A percentile compares a stretch with the other conserved stretches of the same genome.
Evolutionary conservation across 1,284 basidiomycete genomes (phyloP).

Genomic region (Ganoderma multipileum): DNA sequence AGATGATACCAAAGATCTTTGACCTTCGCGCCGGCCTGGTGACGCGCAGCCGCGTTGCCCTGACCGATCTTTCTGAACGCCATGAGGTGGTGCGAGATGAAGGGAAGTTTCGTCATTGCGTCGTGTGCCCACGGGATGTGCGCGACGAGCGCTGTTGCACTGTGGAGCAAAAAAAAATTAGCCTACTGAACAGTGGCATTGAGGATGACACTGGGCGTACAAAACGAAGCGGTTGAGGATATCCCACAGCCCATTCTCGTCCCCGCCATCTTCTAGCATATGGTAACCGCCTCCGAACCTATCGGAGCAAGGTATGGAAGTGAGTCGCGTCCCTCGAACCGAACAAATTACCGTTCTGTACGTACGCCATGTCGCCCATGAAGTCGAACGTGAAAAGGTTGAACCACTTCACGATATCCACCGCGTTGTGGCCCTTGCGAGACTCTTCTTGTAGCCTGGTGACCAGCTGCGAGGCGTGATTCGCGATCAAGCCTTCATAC

Average conservation of each 20-base stretch:
- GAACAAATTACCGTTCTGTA: fast-evolving
- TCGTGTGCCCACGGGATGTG: background rate
- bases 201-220: background rate
- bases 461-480: background rate
- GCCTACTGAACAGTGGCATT: too few relatives aligned
- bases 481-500: background rate
- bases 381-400: background rate
- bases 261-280: background rate
- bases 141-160: background rate
- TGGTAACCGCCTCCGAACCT: background rate
- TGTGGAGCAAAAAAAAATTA: background rate
- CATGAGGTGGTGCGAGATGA: background rate
- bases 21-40: background rate
- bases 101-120: background rate
- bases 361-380: slow-evolving; percentile 1
- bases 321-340: background rate
- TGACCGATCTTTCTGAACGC: background rate
- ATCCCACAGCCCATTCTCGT: background rate
- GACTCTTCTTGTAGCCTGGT: background rate
- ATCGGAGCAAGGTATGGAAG: background rate
- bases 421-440: background rate
- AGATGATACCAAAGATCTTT: slow-evolving; percentile 2
- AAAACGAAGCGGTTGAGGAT: background rate
- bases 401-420: background rate
- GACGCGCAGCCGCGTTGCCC: background rate